Conservation (phyloP, 2,329 filamentous ascomycete genomes). For the Rutstroemia sp. region DNA sequence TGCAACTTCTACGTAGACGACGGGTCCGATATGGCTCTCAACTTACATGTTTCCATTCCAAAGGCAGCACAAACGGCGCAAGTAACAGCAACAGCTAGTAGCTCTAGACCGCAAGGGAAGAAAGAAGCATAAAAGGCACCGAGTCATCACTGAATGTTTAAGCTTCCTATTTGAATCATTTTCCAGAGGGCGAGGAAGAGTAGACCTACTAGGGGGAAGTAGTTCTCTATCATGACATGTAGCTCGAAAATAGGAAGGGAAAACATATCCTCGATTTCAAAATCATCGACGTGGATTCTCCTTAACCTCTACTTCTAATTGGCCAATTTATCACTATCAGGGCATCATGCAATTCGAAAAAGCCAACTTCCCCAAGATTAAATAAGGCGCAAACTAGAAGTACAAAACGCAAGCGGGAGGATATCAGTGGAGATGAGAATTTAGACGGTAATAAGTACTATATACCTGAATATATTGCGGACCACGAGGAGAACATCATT, state of each 20-base stretch:
- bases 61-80: not conserved
- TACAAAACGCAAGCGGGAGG: constrained; percentile 10
- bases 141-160: constrained; percentile 12
- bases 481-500: constrained; percentile 10
- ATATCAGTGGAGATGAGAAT: constrained; percentile 10
- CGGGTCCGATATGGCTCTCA: not conserved
- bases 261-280: constrained; percentile 15
- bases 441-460: constrained; percentile 8
- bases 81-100: not conserved
- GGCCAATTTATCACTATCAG: not conserved
- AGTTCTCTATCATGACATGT: constrained; percentile 11
- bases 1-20: not conserved
- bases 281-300: constrained; percentile 7
- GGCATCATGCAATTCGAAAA: constrained; percentile 17
- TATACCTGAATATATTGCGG: not conserved
- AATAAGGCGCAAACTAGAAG: not conserved
- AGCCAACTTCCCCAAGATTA: constrained; percentile 7
- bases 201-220: constrained; percentile 5
- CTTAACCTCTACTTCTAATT: not conserved
- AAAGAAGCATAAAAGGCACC: not conserved
- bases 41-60: not conserved
- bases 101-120: not conserved
- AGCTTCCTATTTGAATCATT: constrained; percentile 12
- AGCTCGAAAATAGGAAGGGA: constrained; percentile 9
- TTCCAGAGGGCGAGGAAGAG: constrained; percentile 8